Percentiles rank a stretch among this genome's conserved stretches.
phyloP scores from a whole-genome alignment of 2,329 filamentous ascomycete genomes.

The Nemania serpens region DNA sequence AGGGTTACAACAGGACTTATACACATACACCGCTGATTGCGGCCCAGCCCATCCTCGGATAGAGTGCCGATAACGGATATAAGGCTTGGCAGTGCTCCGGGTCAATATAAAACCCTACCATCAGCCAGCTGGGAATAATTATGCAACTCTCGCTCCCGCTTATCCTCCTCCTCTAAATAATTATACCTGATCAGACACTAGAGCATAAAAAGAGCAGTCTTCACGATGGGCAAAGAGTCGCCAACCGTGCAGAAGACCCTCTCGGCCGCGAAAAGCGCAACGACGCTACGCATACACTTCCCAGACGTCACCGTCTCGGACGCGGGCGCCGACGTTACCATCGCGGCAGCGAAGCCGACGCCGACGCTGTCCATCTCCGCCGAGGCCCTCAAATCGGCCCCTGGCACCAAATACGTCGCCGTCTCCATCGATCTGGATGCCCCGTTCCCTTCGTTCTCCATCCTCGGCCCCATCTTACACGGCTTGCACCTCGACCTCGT shows the following conservation, averaged over 20 bases:
- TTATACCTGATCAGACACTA: background rate
- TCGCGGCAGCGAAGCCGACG: slow-evolving; percentile 2
- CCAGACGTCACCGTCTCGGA: slow-evolving; percentile 12
- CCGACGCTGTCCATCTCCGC: slow-evolving; percentile 19
- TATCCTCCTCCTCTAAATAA: background rate
- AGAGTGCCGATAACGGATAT: background rate
- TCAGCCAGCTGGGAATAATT: background rate
- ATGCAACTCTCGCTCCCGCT: background rate
- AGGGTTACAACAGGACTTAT: background rate
- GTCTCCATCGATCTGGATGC: slow-evolving; percentile 24
- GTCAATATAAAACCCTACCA: background rate
- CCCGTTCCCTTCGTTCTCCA: slow-evolving; percentile 22
- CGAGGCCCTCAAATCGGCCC: slow-evolving; percentile 10
- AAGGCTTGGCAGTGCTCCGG: background rate
- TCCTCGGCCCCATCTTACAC: slow-evolving; percentile 24
- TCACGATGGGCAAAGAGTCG: slow-evolving; percentile 55
- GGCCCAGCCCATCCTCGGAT: background rate
- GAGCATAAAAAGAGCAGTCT: background rate
- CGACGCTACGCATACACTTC: slow-evolving; percentile 23
- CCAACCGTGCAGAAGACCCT: slow-evolving; percentile 73
- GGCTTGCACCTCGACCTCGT: slow-evolving; percentile 25
- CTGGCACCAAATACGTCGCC: slow-evolving; percentile 22
- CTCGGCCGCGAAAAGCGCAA: slow-evolving; percentile 44
- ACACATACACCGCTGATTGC: background rate
- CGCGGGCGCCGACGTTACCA: slow-evolving; percentile 18